A percentile compares a stretch with the other conserved stretches of the same genome.
Evolutionary conservation across 768 basidiomycete genomes (phyloP).

Genomic region (Mycena capillaripes): DNA sequence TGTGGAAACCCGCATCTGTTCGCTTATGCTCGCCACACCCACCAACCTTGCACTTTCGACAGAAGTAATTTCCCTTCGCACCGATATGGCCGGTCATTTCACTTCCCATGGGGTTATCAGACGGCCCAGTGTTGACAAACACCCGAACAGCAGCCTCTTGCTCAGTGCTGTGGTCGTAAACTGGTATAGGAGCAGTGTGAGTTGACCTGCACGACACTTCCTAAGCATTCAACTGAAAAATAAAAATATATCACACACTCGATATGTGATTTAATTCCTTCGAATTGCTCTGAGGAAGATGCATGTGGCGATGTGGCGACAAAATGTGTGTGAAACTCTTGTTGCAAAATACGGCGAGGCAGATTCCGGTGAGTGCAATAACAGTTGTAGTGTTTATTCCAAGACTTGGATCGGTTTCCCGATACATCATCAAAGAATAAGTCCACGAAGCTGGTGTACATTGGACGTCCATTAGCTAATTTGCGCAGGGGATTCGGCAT

Average conservation of each 20-base stretch:
- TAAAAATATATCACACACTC: slow-evolving; percentile 39
- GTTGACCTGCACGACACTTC: background rate
- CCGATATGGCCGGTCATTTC: slow-evolving; percentile 57
- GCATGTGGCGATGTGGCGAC: slow-evolving; percentile 55
- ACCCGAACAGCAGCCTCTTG: slow-evolving; percentile 43
- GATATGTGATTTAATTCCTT: slow-evolving; percentile 47
- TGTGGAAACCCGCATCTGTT: slow-evolving; percentile 17
- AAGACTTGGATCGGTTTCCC: slow-evolving; percentile 59
- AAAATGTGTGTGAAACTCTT: slow-evolving; percentile 55
- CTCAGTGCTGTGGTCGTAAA: slow-evolving; percentile 42
- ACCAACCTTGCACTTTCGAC: slow-evolving; percentile 51
- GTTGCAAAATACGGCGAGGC: slow-evolving; percentile 49
- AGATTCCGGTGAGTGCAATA: slow-evolving; percentile 54
- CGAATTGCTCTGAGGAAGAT: slow-evolving; percentile 52
- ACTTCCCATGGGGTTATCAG: slow-evolving; percentile 57
- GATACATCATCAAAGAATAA: slow-evolving; percentile 59
- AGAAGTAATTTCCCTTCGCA: slow-evolving; percentile 53
- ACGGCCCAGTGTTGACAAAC: slow-evolving; percentile 44
- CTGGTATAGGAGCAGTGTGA: slow-evolving; percentile 42
- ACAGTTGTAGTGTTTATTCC: slow-evolving; percentile 60
- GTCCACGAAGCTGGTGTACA: slow-evolving; percentile 44
- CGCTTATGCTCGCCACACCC: slow-evolving; percentile 48
- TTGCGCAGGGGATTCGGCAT: slow-evolving; percentile 51
- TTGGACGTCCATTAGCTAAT: slow-evolving; percentile 46
- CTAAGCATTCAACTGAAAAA: no score